Conservation (phyloP, 177 flowering plant species). For the Vitis hybrid region DNA sequence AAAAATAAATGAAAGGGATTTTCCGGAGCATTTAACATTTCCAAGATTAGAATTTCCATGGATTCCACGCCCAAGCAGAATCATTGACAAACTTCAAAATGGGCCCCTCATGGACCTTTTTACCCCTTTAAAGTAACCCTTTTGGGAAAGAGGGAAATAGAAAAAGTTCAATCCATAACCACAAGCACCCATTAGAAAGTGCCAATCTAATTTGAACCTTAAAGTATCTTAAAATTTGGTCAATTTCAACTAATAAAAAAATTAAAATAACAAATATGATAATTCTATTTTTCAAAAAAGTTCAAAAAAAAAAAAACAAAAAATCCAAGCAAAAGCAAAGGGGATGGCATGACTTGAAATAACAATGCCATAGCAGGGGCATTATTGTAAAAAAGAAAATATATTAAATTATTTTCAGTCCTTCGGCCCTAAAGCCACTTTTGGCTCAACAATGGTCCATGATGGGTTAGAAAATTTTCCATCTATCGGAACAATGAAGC, state of each 20-base stretch:
- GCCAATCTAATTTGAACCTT: no score
- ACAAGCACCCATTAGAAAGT: not conserved
- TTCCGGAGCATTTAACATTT: no score
- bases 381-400: not conserved
- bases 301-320: no score
- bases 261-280: not conserved
- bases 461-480: conserved; percentile 11
- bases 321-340: no score
- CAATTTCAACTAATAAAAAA: not conserved
- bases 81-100: not conserved
- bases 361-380: not conserved
- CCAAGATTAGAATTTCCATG: no score
- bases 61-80: no score
- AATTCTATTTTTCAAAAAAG: no score
- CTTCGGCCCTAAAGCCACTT: not conserved
- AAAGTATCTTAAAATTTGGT: not conserved
- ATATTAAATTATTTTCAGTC: not conserved
- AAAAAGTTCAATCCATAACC: not conserved
- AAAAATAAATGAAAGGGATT: no score
- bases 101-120: not conserved
- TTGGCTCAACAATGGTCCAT: not conserved
- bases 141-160: not conserved
- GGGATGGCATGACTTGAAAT: not conserved
- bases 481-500: conserved; percentile 5
- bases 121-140: not conserved